Evolutionary conservation across 768 basidiomycete species (phyloP), one percentile per base, ranked within the genome.

Genomic region (Pleurotus eryngii): DNA sequence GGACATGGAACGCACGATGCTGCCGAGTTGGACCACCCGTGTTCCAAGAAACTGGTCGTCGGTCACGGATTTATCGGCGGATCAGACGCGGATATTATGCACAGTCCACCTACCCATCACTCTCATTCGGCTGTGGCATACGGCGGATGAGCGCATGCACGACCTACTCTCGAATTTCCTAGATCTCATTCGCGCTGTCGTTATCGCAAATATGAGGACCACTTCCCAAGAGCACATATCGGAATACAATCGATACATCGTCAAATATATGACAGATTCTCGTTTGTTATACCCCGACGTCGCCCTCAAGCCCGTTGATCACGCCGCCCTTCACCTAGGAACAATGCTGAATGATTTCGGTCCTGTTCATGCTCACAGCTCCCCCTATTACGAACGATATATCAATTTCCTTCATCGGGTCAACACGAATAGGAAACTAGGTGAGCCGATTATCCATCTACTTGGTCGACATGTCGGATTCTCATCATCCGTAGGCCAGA

Each of bases 21-120:
- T 72, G 2, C 74, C 71, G 0, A 62, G 61, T 0, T 75, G 75
- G 73, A 59, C 74, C 2, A 61, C 57, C 0, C 55, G 55, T 5
- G 70, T 66, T 1, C 76, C 74, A 2, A 50, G n/a, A 0, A 64
- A 72, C 42, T 70, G 72, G 67, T 11, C 12, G 17, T 15, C n/a
- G 15, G n/a, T 22, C 12, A 30, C 35, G 5, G 17, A 37, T 11
- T 49, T 43, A 48, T 49, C 17, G 3, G 45, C 46, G 26, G 37
- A 49, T 20, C 27, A 48, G 38, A 30, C 48, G 15, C 48, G 48
- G 22, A 57, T 40, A 15, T 3, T 49, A 49, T 57, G 46, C n/a
- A 43, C 46, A 3, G 17, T 57, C 20, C 56, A 46, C 39, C 46
- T 49, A 1, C 24, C 56, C 14, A 37, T 57, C 6, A 43, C 47